phyloP scores from a whole-genome alignment of 2,329 filamentous ascomycete species.

The Sporothrix pseudoabietina region DNA sequence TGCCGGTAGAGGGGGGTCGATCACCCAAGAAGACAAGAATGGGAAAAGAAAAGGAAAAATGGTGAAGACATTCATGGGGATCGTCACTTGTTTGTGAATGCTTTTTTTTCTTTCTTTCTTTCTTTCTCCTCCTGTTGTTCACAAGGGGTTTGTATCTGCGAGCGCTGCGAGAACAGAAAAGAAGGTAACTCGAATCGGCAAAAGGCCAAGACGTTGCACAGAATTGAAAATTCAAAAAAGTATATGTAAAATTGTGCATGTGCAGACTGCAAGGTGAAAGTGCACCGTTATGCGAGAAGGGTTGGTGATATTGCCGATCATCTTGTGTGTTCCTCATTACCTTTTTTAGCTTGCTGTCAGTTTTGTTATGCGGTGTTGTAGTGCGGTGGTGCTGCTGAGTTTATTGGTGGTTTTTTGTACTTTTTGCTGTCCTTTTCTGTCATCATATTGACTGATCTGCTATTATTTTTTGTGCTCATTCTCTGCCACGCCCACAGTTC shows the following conservation, averaged over 20 bases:
- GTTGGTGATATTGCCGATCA: conserved; percentile 30
- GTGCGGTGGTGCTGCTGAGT: neutral
- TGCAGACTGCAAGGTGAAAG: conserved; percentile 2
- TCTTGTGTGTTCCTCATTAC: neutral
- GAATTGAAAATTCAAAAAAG: neutral
- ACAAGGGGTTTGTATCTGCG: neutral
- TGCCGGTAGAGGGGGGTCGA: conserved; percentile 26
- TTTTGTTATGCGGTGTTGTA: neutral
- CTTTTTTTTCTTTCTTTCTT: no score
- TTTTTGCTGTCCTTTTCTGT: neutral
- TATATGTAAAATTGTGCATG: neutral
- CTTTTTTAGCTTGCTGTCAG: neutral
- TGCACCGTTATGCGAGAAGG: neutral
- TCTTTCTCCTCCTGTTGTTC: neutral
- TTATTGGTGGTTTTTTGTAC: neutral
- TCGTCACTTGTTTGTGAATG: neutral
- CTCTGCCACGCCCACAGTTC: neutral
- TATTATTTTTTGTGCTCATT: neutral
- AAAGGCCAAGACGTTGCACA: conserved; percentile 22
- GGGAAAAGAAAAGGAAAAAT: neutral
- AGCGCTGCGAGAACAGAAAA: neutral
- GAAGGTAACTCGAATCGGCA: neutral
- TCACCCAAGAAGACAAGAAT: neutral
- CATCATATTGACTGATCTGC: neutral
- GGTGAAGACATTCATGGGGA: neutral